phyloP scores from a whole-genome alignment of 1,284 basidiomycete genomes.

The Papiliotrema fonsecae region DNA sequence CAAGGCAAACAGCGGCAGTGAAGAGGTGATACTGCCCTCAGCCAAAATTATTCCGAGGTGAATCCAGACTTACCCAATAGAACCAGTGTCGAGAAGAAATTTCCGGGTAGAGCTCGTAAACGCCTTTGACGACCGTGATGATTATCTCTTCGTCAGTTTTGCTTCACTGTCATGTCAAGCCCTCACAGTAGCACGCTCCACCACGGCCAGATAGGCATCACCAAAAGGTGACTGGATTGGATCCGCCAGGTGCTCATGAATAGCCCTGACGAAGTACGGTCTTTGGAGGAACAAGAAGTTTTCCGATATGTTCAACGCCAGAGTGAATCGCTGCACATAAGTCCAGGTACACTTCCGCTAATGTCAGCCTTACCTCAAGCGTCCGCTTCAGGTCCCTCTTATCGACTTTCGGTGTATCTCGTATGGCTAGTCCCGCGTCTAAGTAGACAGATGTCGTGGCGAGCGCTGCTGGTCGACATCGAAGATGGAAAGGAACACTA shows the following conservation, averaged over 20 bases:
- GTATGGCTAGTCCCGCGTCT: slow-evolving; percentile 12
- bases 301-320: slow-evolving; percentile 28
- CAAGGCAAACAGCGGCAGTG: slow-evolving; percentile 30
- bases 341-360: neutral
- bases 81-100: slow-evolving; percentile 31
- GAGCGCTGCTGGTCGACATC: slow-evolving; percentile 21
- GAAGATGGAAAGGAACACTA: slow-evolving; percentile 21
- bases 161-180: slow-evolving; percentile 5
- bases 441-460: slow-evolving; percentile 21
- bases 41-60: neutral
- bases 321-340: slow-evolving; percentile 21
- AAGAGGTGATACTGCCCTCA: slow-evolving; percentile 24
- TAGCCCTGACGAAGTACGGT: slow-evolving; percentile 34
- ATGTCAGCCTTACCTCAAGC: slow-evolving; percentile 11
- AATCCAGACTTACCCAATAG: slow-evolving; percentile 18
- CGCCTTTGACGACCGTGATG: slow-evolving; percentile 21
- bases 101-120: slow-evolving; percentile 24
- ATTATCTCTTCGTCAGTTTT: slow-evolving; percentile 15
- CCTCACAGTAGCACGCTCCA: slow-evolving; percentile 29
- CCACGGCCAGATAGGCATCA: slow-evolving; percentile 26
- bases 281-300: slow-evolving; percentile 27
- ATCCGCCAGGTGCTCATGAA: slow-evolving; percentile 26
- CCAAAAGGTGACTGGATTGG: slow-evolving; percentile 24
- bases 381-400: slow-evolving; percentile 20
- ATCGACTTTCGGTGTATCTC: slow-evolving; percentile 16